Evolutionary conservation across 2,329 filamentous ascomycete species (phyloP), one percentile per base, ranked within the genome.

Genomic region (Colletotrichum australisinense): DNA sequence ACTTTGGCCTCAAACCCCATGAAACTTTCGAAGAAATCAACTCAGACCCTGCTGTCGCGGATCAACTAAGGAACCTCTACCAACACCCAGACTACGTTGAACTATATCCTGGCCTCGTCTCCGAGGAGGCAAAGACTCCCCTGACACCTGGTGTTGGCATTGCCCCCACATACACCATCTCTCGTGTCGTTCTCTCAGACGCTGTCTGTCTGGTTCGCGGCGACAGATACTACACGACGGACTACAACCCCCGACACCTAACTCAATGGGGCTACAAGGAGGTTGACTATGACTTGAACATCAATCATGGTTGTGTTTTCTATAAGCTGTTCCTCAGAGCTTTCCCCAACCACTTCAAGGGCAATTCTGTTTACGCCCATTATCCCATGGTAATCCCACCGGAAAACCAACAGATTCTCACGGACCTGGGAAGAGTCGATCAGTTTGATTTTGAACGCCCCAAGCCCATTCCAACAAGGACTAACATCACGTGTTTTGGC

Each of bases 181-280:
- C 92, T 0, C 90, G 93, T 24, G 94, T 93, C 2, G 90, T 96
- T 2, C 83, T 96, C 5, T 94, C 93, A 0, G 94, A 96, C 76
- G 93, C 94, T 1, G 93, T 95, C 0, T 89, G 92, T n/a, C 87
- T 96, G 5, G 93, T 95, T 7, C 89, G 94, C 28, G 93, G 93
- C 42, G 94, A 97, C 78, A 86, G 94, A 24, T 93, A 94, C 84
- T 95, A 95, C 84, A 95, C 93, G 0, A 86, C 83, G n/a, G 94
- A 96, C 81, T 95, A 93, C 80, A 90, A 92, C 76, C 90, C 94
- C 0, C 89, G 90, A 9, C 90, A 91, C 76, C 83, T 97, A 59
- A 97, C 94, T 1, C 95, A 94, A 83, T 97, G 94, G 94, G 94
- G 94, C 24, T 96, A 90, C 84, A 90, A 91, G 67, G 93, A 95